Evolutionary conservation across 2,329 filamentous ascomycete genomes (phyloP).

Genomic region (Colletotrichum sp.): DNA sequence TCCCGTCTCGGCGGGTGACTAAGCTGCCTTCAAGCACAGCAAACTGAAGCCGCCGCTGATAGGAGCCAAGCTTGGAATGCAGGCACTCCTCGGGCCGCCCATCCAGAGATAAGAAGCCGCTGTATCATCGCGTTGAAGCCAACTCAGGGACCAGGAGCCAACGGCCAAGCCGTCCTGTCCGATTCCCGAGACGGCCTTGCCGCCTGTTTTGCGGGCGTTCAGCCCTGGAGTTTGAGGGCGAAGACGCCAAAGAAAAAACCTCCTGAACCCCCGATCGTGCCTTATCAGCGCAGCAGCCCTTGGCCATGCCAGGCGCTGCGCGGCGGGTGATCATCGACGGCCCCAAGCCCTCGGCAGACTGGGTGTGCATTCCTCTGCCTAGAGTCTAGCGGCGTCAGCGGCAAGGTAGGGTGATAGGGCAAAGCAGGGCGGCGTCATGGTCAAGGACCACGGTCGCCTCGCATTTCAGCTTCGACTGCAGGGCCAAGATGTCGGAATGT

Average conservation of each 20-base stretch:
- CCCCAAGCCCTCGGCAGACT: neutral
- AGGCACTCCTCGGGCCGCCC: neutral
- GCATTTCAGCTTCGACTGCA: neutral
- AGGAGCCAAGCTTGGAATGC: neutral
- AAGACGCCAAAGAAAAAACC: neutral
- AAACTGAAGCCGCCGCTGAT: neutral
- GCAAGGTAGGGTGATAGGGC: neutral
- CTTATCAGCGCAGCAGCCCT: slow-evolving; percentile 9
- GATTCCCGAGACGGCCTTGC: neutral
- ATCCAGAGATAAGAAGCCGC: slow-evolving; percentile 15
- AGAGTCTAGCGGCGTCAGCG: neutral
- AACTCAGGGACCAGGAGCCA: neutral
- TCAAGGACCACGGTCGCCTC: slow-evolving; percentile 11
- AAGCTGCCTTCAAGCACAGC: neutral
- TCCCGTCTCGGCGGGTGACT: neutral
- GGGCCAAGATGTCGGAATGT: neutral
- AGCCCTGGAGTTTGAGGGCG: neutral
- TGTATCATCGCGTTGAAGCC: neutral
- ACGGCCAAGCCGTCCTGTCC: neutral
- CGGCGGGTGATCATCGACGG: slow-evolving; percentile 1
- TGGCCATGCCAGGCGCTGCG: neutral
- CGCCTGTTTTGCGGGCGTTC: slow-evolving; percentile 7
- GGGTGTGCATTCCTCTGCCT: slow-evolving; percentile 3
- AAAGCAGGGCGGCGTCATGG: neutral
- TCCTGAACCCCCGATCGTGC: neutral